Evolutionary conservation across 1,284 basidiomycete species (phyloP), one percentile per base, ranked within the genome.

Genomic region (Trametes hirsuta): DNA sequence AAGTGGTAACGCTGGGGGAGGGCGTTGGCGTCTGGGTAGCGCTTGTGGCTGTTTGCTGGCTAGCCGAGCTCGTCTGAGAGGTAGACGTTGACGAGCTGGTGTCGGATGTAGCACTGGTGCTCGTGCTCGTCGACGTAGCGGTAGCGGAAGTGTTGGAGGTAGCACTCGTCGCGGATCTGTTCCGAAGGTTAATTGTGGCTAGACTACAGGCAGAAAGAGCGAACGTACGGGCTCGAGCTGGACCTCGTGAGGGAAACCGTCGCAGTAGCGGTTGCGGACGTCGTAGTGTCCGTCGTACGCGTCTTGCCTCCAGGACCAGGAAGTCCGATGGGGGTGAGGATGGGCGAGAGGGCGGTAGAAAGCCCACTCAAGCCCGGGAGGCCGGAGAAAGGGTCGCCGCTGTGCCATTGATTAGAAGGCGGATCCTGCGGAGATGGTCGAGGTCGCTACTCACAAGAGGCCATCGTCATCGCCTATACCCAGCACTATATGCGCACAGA

Each of bases 1-100:
- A 21, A 9, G 68, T 47, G 9, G 75, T 77, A 15, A 69, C 63
- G 2, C 64, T 66, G 55, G 39, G 61, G 53, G 55, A 49, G 55
- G 62, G 30, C 21, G 50, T 30, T 5, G 51, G 21, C n/a, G 58
- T 57, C 6, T 51, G 39, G 21, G 49, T 39, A 30, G 40, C 30
- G 30, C 30, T 30, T 10, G 55, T 53, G 42, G 25, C 37, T n/a
- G 39, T 58, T 34, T 49, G 45, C n/a, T 36, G 6, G 15, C 55
- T 57, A 3, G 57, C 37, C 11, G 65, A 37, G 14, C 53, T 42
- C 22, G 51, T 37, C 8, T 8, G 30, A 15, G 58, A 42, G 21
- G 22, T 40, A 11, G 64, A 51, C 24, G 58, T 41, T 49, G 39
- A 47, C 15, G 58, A 49, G 42, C 52, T 59, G 35, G 49, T 54